Conservation (phyloP, 192 early-diverging fungal genomes). For the Backusella westeae region DNA sequence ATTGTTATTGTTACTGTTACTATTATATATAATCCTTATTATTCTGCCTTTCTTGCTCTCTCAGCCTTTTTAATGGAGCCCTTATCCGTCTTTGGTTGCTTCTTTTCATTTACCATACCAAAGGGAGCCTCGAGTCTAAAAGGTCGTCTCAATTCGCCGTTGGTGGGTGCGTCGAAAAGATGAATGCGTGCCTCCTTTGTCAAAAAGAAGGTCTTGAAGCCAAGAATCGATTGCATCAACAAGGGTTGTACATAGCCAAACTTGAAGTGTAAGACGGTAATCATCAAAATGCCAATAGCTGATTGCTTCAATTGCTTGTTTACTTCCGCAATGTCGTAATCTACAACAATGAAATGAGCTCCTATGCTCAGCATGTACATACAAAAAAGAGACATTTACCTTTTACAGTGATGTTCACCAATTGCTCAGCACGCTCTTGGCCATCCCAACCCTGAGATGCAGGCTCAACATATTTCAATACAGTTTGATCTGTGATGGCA, state of each 20-base stretch:
- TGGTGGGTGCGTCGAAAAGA: slow-evolving; percentile 67
- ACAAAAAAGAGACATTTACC: slow-evolving; percentile 7
- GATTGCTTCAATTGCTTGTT: slow-evolving; percentile 70
- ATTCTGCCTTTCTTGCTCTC: slow-evolving; percentile 41
- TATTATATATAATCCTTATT: slow-evolving; percentile 1
- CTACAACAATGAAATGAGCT: slow-evolving; percentile 35
- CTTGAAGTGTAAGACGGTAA: slow-evolving; percentile 83
- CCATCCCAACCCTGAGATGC: slow-evolving; percentile 53
- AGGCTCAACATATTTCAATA: slow-evolving; percentile 77
- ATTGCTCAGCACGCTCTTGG: slow-evolving; percentile 33
- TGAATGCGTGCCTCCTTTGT: slow-evolving; percentile 80
- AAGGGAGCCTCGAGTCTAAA: slow-evolving; percentile 81
- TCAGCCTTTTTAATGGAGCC: slow-evolving; percentile 55
- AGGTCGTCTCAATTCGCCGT: slow-evolving; percentile 79
- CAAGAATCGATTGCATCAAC: slow-evolving; percentile 82
- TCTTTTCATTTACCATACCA: slow-evolving; percentile 43
- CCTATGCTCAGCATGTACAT: no score
- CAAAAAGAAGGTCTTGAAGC: slow-evolving; percentile 65
- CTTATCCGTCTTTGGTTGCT: slow-evolving; percentile 48
- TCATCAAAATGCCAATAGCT: slow-evolving; percentile 65
- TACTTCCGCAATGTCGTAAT: slow-evolving; percentile 76
- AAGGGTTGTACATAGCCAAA: slow-evolving; percentile 87
- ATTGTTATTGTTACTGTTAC: no score
- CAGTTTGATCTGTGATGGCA: slow-evolving; percentile 61
- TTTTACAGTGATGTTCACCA: slow-evolving; percentile 28